Conservation (phyloP, 345 rosid genomes). For the Bruguiera parviflora region DNA sequence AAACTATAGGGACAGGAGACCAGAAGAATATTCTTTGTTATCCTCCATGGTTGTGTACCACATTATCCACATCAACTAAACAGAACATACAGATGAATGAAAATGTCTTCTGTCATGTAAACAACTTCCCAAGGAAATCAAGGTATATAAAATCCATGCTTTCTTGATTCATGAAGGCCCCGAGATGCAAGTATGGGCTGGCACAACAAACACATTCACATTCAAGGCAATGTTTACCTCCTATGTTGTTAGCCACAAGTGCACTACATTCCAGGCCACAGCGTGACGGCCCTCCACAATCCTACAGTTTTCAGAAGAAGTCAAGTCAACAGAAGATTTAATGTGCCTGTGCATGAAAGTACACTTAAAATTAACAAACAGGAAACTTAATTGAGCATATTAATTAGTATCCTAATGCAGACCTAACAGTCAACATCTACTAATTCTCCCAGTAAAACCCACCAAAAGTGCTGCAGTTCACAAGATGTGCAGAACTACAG, state of each 20-base stretch:
- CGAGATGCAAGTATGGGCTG: too few relatives aligned
- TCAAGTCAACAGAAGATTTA: not conserved
- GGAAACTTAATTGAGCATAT: not conserved
- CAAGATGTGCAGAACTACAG: not conserved
- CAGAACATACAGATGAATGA: not conserved
- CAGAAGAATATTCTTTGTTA: not conserved
- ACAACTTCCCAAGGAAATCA: not conserved
- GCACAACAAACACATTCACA: not conserved
- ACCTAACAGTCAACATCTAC: not conserved
- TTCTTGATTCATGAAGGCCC: too few relatives aligned
- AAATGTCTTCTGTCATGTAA: not conserved
- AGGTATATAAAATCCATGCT: not conserved
- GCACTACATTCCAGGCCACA: constrained; percentile 88
- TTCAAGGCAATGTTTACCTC: constrained; percentile 45
- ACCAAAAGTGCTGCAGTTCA: not conserved
- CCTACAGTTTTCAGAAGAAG: constrained; percentile 36
- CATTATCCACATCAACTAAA: not conserved
- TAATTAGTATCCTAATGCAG: not conserved
- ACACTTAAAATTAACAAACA: not conserved
- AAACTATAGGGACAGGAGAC: not conserved
- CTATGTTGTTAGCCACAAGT: constrained; percentile 50
- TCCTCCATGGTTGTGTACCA: not conserved
- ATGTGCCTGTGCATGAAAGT: not conserved
- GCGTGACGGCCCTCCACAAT: constrained; percentile 71
- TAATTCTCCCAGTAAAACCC: not conserved